Base-by-base conservation (phyloP, 352 stramenopile genomes). In the Phytophthora europaea region DNA sequence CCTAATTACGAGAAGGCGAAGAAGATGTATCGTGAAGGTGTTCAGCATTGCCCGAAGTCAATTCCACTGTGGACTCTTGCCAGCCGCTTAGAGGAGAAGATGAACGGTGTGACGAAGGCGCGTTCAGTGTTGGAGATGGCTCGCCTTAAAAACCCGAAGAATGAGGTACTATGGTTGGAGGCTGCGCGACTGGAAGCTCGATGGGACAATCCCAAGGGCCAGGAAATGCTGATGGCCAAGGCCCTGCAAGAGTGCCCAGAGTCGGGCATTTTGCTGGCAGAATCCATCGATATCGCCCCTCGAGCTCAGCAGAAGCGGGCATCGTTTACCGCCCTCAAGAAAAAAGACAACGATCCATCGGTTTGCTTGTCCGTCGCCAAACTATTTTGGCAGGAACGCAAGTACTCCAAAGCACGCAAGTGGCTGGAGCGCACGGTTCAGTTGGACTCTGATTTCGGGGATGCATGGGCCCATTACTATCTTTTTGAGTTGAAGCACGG, bases 391-490 rank as follows among this genome's bases (percentile, higher is more conserved):
- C 85, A 96, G 34, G 94, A 99, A 68, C 85, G 97, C 47, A 99
- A 98, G 71, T 91, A 94, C 55, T 93, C 97, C 7, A 99, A 99
- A 70, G 97, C 95, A 57, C 90, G 97, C 54, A 99, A 99, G 78
- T 99, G 98, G 98, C 97, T 99, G 66, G 94, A 99, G 68, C 88
- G 98, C 40, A 98, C 98, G 0, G 91, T 99, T 26, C 86, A 98
- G 55, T 79, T 99, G 22, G 93, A 99, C 73, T 79, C 90, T 6
- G 97, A 99, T 78, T 91, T 98, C 50, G 98, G 98, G 16, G 98
- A 99, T 81, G 95, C 94, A 13, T 99, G 98, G 98, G 97, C 94
- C 5, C 91, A 97, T 53, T 99, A 98, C 78, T 99, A 99, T 79
- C 85, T 96, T 13, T 99, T 99, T 79, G 98, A 99, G 79, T 73